phyloP scores from a whole-genome alignment of 1,139 yeast species.

The Arxiozyma bovina region DNA sequence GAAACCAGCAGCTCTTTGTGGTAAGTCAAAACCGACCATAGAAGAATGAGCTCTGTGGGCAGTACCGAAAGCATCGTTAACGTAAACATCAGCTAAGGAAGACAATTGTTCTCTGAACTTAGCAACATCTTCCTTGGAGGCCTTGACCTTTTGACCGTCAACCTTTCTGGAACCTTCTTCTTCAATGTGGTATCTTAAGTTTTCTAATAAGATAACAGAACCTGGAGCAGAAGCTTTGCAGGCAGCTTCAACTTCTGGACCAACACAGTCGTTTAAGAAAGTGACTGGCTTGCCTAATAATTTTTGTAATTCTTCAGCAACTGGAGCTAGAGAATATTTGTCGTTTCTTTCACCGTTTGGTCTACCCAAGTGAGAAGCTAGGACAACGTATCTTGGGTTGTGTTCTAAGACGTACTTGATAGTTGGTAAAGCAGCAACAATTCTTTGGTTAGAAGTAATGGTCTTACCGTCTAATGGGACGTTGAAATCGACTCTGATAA shows the following conservation, averaged over 20 bases:
- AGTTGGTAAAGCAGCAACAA: constrained; percentile 92
- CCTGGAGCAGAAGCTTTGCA: constrained; percentile 66
- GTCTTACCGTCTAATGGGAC: constrained; percentile 17
- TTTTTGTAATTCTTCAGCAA: constrained; percentile 72
- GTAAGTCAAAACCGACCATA: constrained; percentile 33
- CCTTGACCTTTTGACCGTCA: constrained; percentile 15
- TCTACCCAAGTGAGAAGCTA: constrained; percentile 44
- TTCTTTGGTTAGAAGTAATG: constrained; percentile 17
- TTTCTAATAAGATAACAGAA: constrained; percentile 66
- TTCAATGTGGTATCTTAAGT: constrained; percentile 87
- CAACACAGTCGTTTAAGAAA: constrained; percentile 39
- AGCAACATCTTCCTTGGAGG: constrained; percentile 68
- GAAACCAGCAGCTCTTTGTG: constrained; percentile 94
- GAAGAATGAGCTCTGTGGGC: constrained; percentile 49
- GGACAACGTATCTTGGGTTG: constrained; percentile 77
- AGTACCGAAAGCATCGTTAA: constrained; percentile 96
- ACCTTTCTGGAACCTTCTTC: constrained; percentile 19
- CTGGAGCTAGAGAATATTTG: constrained; percentile 86
- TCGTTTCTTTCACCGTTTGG: constrained; percentile 30
- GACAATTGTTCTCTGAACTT: constrained; percentile 82
- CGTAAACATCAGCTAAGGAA: constrained; percentile 85
- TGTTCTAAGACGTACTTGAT: constrained; percentile 85
- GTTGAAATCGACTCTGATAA: constrained; percentile 18
- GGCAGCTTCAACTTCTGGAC: constrained; percentile 70
- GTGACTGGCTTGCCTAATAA: constrained; percentile 62